Conservation (phyloP, 1,139 yeast genomes). For the Pichia sp. region DNA sequence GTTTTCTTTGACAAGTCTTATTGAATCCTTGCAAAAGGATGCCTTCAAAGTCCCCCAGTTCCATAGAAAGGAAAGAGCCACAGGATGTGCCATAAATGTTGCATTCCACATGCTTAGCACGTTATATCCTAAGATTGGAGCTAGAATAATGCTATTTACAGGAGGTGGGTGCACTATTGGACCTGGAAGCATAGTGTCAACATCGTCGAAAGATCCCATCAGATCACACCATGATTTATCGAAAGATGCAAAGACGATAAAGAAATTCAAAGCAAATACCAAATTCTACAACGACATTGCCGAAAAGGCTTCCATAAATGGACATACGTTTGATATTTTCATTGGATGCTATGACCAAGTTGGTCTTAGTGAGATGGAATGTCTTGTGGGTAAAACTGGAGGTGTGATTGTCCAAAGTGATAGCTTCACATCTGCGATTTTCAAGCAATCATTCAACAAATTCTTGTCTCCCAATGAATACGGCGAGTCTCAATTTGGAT, state of each 20-base stretch:
- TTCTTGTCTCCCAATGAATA: slow-evolving; percentile 40
- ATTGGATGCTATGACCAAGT: slow-evolving; percentile 66
- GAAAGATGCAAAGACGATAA: slow-evolving; percentile 35
- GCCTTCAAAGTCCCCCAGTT: slow-evolving; percentile 46
- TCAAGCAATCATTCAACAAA: slow-evolving; percentile 57
- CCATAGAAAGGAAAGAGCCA: slow-evolving; percentile 53
- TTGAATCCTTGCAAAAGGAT: slow-evolving; percentile 52
- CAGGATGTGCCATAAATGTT: slow-evolving; percentile 65
- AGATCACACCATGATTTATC: slow-evolving; percentile 57
- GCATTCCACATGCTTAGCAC: slow-evolving; percentile 51
- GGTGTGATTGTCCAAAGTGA: slow-evolving; percentile 61
- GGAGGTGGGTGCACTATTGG: slow-evolving; percentile 60
- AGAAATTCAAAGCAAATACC: slow-evolving; percentile 34
- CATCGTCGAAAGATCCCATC: slow-evolving; percentile 47
- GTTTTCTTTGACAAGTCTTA: slow-evolving; percentile 47
- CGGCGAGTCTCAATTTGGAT: slow-evolving; percentile 44
- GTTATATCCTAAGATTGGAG: slow-evolving; percentile 47
- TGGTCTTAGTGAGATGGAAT: slow-evolving; percentile 63
- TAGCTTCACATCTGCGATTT: slow-evolving; percentile 60
- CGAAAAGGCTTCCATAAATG: slow-evolving; percentile 41
- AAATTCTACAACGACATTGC: slow-evolving; percentile 41
- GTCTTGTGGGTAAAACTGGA: slow-evolving; percentile 53
- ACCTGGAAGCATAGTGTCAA: slow-evolving; percentile 50
- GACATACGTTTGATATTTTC: slow-evolving; percentile 53
- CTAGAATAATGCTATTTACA: slow-evolving; percentile 55